Base-by-base conservation (phyloP, 2,329 filamentous ascomycete genomes). In the Herpomyces periplanetae region DNA sequence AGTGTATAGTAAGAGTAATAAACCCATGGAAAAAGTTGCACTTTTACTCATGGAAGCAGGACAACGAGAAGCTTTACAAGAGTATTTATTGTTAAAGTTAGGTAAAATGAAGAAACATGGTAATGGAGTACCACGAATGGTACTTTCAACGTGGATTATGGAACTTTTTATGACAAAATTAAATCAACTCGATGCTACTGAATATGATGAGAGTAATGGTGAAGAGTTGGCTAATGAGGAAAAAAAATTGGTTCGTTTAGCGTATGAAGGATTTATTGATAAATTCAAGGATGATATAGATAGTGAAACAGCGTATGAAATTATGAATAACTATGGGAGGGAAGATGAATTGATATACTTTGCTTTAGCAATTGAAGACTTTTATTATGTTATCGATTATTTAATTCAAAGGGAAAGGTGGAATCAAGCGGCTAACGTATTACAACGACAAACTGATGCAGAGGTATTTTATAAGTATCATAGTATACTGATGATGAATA, bases 91-190 rank as follows among this genome's bases (percentile, higher is more conserved):
- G 10, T 65, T 69, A 0, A 88, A 85, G 38, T 45, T 96, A 13
- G 49, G 52, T 4, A 61, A 54, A 1, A 59, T 71, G 32, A 85
- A 71, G 36, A 85, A 73, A 36, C n/a, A n/a, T n/a, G 52, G 60
- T 1, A 58, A 60, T 1, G 45, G 60, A 12, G 96, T 96, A 73
- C 80, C 96, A 38, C 50, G 75, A 23, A 63, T 66, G 26, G 87
- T 96, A 69, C 59, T 91, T 27, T 66, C 75, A 2, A 73, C 63
- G 27, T 96, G 80, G 80, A 50, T 96, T 16, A 49, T 88, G 5
- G 80, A 96, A 37, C 51, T 91, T 2, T 96, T 75, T 38, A 96
- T 96, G 71, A 66, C 71, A 3, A 88, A 87, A 38, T 49, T 96
- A 16, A 88, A 96, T 34, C 62, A 65, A 3, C 48, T 96, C 3